Conservation (phyloP, 1,284 basidiomycete species). For the Microbotryum scabiosae region DNA sequence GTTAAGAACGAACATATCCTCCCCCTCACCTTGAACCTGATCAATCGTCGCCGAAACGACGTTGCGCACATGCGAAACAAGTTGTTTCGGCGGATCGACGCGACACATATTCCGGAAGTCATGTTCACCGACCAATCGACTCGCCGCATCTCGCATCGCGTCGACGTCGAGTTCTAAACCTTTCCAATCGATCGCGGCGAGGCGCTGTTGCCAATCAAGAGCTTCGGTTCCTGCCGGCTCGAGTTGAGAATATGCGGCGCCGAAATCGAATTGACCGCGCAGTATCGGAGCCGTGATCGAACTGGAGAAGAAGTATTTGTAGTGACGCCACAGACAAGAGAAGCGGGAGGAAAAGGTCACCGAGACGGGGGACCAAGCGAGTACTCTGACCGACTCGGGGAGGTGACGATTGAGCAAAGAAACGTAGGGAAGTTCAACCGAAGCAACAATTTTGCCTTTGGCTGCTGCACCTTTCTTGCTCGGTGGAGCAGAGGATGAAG, state of each 20-base stretch:
- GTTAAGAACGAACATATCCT: constrained; percentile 29
- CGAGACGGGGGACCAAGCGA: constrained; percentile 90
- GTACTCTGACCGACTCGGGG: constrained; percentile 78
- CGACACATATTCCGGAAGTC: constrained; percentile 96
- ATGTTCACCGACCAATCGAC: constrained; percentile 71
- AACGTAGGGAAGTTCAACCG: constrained; percentile 65
- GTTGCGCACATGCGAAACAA: constrained; percentile 62
- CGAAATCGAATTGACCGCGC: constrained; percentile 20
- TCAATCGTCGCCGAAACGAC: constrained; percentile 59
- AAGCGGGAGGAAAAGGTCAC: constrained; percentile 77
- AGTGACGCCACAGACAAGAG: constrained; percentile 79
- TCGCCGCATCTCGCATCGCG: constrained; percentile 69
- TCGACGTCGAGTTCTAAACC: constrained; percentile 54
- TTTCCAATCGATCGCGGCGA: constrained; percentile 39
- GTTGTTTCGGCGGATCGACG: constrained; percentile 88
- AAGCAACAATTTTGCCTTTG: constrained; percentile 1
- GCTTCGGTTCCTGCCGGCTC: background rate
- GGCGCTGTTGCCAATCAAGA: constrained; percentile 24
- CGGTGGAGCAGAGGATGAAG: constrained; percentile 1
- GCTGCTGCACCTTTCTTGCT: background rate
- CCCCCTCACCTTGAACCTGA: constrained; percentile 29
- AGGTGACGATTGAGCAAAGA: constrained; percentile 80
- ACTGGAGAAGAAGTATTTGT: constrained; percentile 86
- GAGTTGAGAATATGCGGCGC: constrained; percentile 14
- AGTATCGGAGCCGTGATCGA: constrained; percentile 12